Evolutionary conservation across 2,329 filamentous ascomycete genomes (phyloP), one percentile per base, ranked within the genome.

Genomic region (Neopestalotiopsis sp.): DNA sequence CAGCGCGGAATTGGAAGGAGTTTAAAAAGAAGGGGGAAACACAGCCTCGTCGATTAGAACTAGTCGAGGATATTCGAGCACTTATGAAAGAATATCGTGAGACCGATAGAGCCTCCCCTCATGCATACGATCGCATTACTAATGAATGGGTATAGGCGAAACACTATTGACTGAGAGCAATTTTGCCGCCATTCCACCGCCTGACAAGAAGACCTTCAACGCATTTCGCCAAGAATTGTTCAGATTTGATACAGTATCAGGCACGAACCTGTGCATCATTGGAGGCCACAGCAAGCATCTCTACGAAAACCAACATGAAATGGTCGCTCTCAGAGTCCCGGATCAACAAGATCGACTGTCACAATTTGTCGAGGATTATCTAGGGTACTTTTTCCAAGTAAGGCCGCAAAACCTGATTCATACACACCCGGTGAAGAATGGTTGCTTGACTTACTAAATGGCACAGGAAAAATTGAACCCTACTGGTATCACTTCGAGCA

Each of bases 1-100:
- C 57, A 13, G 57, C 57, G 3, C 57, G 56, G 56, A 58, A 58
- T 17, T 58, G 56, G 56, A 58, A 58, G 30, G 56, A 58, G 20
- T 58, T 58, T 13, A 58, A 58, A 20, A 58, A 30, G 56, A 58
- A 58, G 28, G 20, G 20, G 24, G 56, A 58, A 12, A 20, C 28
- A 3, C 56, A 58, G 13, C 56, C 56, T 12, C 13, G 56, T 0
- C 56, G 56, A 4, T 17, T 58, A 3, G 20, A 58, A 20, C 13
- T 58, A 20, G n/a, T 58, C 12, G 30, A 20, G 13, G 56, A 58
- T 9, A 58, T 58, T 9, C 7, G 56, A 58, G 3, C 1, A 4
- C 56, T 58, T 9, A 58, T 58, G 56, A 14, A 58, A 4, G 56
- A 58, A 30, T 58, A 58, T 1, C 20, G 56, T 58, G 28, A 58